These are phyloP conservation scores for Fusarium buxicola DNA, from an alignment of 2,329 filamentous ascomycete species.

Conservation along the genomic window DNA sequence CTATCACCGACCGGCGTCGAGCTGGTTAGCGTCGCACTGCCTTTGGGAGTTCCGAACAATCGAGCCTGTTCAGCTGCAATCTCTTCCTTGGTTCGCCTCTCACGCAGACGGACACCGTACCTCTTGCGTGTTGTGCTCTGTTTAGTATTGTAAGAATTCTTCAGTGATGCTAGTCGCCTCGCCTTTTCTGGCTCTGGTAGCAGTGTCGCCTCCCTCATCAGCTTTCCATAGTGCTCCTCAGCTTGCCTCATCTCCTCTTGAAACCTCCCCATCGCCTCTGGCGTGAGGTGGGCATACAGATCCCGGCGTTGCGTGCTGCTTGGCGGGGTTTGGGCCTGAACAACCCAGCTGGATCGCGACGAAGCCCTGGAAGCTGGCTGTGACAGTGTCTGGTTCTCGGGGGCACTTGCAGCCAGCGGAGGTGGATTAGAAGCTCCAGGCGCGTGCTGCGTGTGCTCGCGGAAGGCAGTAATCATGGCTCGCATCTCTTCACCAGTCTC, in stretches of 20 bases:
- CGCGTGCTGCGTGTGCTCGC: constrained; percentile 3
- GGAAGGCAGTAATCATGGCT: constrained; percentile 17
- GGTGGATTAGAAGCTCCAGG: background rate
- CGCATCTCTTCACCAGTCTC: constrained; percentile 29
- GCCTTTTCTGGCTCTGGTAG: constrained; percentile 51
- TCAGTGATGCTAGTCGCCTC: constrained; percentile 55
- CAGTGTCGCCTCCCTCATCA: constrained; percentile 57
- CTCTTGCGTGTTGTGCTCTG: constrained; percentile 68
- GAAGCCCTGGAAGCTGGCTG: constrained; percentile 1
- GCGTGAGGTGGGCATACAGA: constrained; percentile 59
- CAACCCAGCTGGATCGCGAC: constrained; percentile 9
- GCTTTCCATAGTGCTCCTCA: constrained; percentile 53
- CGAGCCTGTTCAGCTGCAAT: constrained; percentile 59
- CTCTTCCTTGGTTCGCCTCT: constrained; percentile 60
- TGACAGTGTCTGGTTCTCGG: background rate
- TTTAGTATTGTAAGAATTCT: constrained; percentile 66
- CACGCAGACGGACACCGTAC: constrained; percentile 66
- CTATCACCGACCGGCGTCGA: constrained; percentile 15
- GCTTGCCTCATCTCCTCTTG: constrained; percentile 46
- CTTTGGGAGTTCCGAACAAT: constrained; percentile 41
- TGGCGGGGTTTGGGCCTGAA: constrained; percentile 1
- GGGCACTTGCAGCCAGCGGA: background rate
- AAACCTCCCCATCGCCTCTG: constrained; percentile 42
- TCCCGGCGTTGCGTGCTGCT: constrained; percentile 45
- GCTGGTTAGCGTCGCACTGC: constrained; percentile 18